Percentiles rank a stretch among this genome's conserved stretches.
These are phyloP conservation scores for Tulasnella sp. DNA, from an alignment of 768 basidiomycete genomes.

Conservation along the genomic window DNA sequence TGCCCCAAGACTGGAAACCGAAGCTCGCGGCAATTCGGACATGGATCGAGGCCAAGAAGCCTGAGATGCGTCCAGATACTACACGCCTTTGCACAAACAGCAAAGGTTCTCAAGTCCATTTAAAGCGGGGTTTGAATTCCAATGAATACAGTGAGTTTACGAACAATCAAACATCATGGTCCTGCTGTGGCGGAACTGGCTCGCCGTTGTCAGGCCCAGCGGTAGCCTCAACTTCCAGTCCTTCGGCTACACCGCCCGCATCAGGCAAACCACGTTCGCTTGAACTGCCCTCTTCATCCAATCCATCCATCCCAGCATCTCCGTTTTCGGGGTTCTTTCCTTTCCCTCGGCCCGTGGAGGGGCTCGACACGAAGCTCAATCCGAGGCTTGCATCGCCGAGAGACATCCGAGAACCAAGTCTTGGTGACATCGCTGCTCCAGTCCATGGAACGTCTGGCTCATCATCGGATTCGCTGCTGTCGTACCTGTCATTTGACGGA, in stretches of 20 bases:
- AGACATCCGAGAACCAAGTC: neutral
- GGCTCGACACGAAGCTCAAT: neutral
- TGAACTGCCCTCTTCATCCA: neutral
- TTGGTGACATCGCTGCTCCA: slow-evolving; percentile 22
- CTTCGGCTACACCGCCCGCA: neutral
- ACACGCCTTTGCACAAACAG: neutral
- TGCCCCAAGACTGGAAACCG: neutral
- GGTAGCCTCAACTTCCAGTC: neutral
- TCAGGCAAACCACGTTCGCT: slow-evolving; percentile 8
- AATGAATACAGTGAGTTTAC: neutral
- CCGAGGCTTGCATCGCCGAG: neutral
- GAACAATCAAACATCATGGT: neutral
- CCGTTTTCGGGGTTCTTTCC: neutral
- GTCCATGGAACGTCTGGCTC: slow-evolving; percentile 11
- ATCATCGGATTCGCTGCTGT: neutral
- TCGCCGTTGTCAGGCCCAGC: neutral
- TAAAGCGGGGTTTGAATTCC: neutral
- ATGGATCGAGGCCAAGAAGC: neutral
- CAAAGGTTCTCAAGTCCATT: neutral
- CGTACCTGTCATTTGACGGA: neutral
- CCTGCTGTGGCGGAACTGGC: slow-evolving; percentile 6
- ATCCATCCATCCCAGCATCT: neutral
- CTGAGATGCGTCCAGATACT: too few relatives aligned
- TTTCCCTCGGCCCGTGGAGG: neutral
- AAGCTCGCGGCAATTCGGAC: too few relatives aligned